Base-by-base conservation (phyloP, 768 basidiomycete genomes). In the Bullera alba region DNA sequence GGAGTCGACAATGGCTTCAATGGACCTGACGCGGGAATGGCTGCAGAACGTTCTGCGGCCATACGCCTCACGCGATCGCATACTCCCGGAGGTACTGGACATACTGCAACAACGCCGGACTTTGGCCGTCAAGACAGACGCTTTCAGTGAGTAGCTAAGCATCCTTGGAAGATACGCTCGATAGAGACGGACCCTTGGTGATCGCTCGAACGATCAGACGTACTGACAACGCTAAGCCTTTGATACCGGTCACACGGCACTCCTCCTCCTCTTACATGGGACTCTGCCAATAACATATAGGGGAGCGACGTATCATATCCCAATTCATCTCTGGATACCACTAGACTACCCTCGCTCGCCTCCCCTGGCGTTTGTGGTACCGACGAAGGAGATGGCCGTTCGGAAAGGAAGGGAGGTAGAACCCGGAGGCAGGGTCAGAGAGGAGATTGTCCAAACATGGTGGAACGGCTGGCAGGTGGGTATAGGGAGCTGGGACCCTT, bases 191-290 rank as follows among this genome's bases (percentile, higher is more conserved):
- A 15, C 16, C 23, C 12, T 23, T n/a, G n/a, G n/a, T n/a, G n/a
- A n/a, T n/a, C n/a, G n/a, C n/a, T n/a, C n/a, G n/a, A n/a, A n/a
- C n/a, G 5, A 16, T 30, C 0, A 28, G 35, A 37, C 15, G 21
- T 38, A 14, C 7, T 45, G 4, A 16, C 36, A 5, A 19, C 15
- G 19, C 27, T 3, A 67, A 95, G 89, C 86, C 0, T 91, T 87
- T 75, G 90, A 99, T 72, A 89, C 95, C 58, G 95, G 95, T 41
- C 82, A 93, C 30, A 84, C 88, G 0, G 89, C 92, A 65, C 78
- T 96, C 16, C 79, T 99, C 23, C 82, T 97, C 50, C 90, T 88
- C 57, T 61, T 93, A 2, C 87, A 95, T 65, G 95, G 95, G 8
- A 80, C 96, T 4, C 77, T 99, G 0, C 91, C 90, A 3, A 95